phyloP scores from a whole-genome alignment of 306 rosid genomes.

The Prinsepia uniflora region DNA sequence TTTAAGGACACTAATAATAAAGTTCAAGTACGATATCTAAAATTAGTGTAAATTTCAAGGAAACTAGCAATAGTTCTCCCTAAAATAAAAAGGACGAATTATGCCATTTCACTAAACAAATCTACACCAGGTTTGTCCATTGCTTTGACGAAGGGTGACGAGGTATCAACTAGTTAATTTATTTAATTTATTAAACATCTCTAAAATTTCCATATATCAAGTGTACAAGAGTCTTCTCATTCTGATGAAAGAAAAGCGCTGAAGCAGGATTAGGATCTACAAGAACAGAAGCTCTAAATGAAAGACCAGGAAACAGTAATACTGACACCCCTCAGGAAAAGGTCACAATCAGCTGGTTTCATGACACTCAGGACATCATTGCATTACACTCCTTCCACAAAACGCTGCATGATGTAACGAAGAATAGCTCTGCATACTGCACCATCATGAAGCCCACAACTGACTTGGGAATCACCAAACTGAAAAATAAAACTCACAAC shows the following conservation, averaged over 20 bases:
- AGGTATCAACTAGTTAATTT: background rate
- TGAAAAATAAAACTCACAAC: background rate
- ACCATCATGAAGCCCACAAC: background rate
- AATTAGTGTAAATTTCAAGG: no score
- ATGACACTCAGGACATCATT: background rate
- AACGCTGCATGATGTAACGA: background rate
- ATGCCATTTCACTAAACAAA: conserved; percentile 5
- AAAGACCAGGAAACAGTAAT: background rate
- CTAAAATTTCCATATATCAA: background rate
- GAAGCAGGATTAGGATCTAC: background rate
- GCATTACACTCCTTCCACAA: background rate
- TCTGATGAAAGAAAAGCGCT: background rate
- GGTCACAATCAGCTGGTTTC: background rate
- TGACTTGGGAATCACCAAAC: background rate
- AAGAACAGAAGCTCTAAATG: background rate
- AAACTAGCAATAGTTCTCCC: no score
- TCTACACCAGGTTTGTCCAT: conserved; percentile 7
- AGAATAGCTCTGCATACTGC: background rate
- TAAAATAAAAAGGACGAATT: background rate
- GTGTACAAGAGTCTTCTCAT: background rate
- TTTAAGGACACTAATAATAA: no score
- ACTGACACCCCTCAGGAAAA: background rate
- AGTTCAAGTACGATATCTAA: no score
- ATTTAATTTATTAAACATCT: background rate
- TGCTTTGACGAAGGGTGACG: background rate